Conservation (phyloP, 805 yeast genomes). For the Maudiozyma saulgeensis region DNA sequence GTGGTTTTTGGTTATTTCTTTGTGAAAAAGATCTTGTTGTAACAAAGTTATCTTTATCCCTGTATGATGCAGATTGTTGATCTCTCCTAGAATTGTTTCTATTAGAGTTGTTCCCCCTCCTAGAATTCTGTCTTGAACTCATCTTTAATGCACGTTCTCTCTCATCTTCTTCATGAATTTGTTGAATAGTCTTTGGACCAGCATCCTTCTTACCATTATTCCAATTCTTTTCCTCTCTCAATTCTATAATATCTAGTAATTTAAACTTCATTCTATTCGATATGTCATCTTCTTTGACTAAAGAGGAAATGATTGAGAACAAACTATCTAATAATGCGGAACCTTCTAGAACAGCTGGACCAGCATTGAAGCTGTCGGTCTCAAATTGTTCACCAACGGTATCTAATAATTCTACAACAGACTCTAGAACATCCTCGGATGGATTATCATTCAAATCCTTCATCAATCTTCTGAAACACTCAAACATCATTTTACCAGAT, state of each 20-base stretch:
- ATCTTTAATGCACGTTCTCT: conserved; percentile 42
- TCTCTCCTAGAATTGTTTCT: background rate
- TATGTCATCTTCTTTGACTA: conserved; percentile 45
- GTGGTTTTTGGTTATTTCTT: conserved; percentile 19
- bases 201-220: conserved; percentile 47
- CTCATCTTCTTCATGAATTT: conserved; percentile 81
- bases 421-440: conserved; percentile 84
- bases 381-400: conserved; percentile 81
- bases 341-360: conserved; percentile 31
- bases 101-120: conserved; percentile 24
- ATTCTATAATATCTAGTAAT: conserved; percentile 80
- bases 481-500: conserved; percentile 62
- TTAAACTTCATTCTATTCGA: conserved; percentile 77
- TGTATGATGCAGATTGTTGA: conserved; percentile 8
- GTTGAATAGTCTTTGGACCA: conserved; percentile 89
- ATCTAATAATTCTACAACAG: conserved; percentile 68
- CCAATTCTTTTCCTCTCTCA: conserved; percentile 60
- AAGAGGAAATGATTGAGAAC: conserved; percentile 44
- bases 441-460: conserved; percentile 49
- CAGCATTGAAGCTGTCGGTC: conserved; percentile 22
- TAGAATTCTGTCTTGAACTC: conserved; percentile 31
- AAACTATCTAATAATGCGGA: conserved; percentile 46
- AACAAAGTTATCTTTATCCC: conserved; percentile 22
- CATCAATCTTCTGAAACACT: conserved; percentile 57
- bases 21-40: conserved; percentile 26